Conservation (phyloP, 176 grass and related monocot genomes). For the Bolboschoenus planiculmis region DNA sequence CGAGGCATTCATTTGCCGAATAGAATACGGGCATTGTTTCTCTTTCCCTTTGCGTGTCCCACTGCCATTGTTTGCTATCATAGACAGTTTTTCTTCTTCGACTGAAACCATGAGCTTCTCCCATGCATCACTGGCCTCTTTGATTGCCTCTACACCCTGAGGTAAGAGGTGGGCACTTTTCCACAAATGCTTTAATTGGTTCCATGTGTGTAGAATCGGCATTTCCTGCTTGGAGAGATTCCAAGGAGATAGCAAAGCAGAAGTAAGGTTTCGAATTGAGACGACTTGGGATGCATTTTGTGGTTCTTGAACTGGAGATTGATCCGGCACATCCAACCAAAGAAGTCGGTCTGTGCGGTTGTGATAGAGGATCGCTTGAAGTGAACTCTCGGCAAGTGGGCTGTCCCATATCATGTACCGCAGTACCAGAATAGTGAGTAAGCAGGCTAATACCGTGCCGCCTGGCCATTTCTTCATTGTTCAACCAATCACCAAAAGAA, state of each 20-base stretch:
- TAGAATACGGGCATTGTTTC: slow-evolving; percentile 95
- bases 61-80: slow-evolving; percentile 39
- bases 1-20: slow-evolving; percentile 83
- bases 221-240: slow-evolving; percentile 66
- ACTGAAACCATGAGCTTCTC: slow-evolving; percentile 57
- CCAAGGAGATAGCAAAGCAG: slow-evolving; percentile 48
- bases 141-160: slow-evolving; percentile 78
- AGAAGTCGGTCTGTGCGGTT: slow-evolving; percentile 52
- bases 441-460: slow-evolving; percentile 40
- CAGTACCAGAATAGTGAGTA: slow-evolving; percentile 65
- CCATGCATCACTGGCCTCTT: slow-evolving; percentile 87
- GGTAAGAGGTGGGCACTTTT: slow-evolving; percentile 51
- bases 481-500: slow-evolving; percentile 6
- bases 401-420: slow-evolving; percentile 80
- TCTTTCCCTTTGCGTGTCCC: slow-evolving; percentile 50
- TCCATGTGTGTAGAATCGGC: slow-evolving; percentile 56
- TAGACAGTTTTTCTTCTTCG: slow-evolving; percentile 42
- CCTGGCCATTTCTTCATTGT: slow-evolving; percentile 98
- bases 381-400: slow-evolving; percentile 59
- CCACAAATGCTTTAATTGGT: slow-evolving; percentile 60
- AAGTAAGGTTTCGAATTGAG: slow-evolving; percentile 44
- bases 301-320: slow-evolving; percentile 51
- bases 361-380: slow-evolving; percentile 62
- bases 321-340: slow-evolving; percentile 60
- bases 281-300: slow-evolving; percentile 48